Evolutionary conservation across 2,329 filamentous ascomycete species (phyloP).

Genomic region (Mycosphaerella sp.): DNA sequence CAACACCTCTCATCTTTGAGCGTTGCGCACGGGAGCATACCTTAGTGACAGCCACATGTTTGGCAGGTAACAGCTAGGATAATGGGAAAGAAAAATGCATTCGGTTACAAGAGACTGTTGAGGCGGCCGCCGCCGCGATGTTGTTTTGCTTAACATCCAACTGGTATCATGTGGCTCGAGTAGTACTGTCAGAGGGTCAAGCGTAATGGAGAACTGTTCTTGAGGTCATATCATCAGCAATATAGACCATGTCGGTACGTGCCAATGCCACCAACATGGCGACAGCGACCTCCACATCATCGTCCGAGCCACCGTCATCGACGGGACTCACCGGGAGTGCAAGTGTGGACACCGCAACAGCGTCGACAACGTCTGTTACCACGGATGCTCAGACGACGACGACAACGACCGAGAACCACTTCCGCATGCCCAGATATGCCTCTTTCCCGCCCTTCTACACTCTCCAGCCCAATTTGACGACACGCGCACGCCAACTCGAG

Average conservation of each 20-base stretch:
- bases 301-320: constrained; percentile 11
- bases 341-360: not conserved
- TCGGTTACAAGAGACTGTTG: no score
- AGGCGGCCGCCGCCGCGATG: not conserved
- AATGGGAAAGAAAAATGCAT: no score
- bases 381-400: not conserved
- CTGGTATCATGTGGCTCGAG: no score
- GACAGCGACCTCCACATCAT: not conserved
- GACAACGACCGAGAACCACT: constrained; percentile 18
- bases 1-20: no score
- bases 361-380: not conserved
- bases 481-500: constrained; percentile 66
- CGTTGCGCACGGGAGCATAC: no score
- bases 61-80: no score
- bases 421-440: constrained; percentile 50
- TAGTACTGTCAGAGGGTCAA: no score
- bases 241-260: not conserved
- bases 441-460: constrained; percentile 82
- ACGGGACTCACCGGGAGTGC: constrained; percentile 12
- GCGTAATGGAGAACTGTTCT: not conserved
- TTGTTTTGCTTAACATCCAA: not conserved
- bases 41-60: no score
- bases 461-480: constrained; percentile 66
- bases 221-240: not conserved
- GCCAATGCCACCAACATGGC: not conserved